phyloP scores from a whole-genome alignment of 2,329 filamentous ascomycete genomes.

The Diaporthe eres region DNA sequence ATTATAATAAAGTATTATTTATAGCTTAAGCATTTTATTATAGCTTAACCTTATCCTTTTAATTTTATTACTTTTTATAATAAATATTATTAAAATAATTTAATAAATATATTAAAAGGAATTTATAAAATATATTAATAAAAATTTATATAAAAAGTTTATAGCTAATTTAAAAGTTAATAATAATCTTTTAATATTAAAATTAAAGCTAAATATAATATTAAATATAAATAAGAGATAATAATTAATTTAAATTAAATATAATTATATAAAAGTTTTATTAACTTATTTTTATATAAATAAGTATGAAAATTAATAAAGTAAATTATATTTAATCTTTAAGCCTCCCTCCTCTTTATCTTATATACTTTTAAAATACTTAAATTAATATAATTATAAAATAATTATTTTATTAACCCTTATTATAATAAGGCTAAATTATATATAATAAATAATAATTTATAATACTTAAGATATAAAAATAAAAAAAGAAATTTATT shows the following conservation, averaged over 20 bases:
- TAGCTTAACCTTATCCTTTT: not conserved
- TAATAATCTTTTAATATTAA: not conserved
- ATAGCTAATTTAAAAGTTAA: not conserved
- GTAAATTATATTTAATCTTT: too few relatives aligned
- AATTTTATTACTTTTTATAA: too few relatives aligned
- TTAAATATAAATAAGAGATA: not conserved
- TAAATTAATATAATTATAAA: too few relatives aligned
- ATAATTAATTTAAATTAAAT: not conserved
- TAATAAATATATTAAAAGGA: not conserved
- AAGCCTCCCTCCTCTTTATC: too few relatives aligned
- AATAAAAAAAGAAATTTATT: too few relatives aligned
- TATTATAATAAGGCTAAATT: too few relatives aligned
- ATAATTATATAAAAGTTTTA: not conserved
- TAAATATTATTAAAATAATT: not conserved
- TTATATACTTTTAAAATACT: too few relatives aligned
- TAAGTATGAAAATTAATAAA: too few relatives aligned
- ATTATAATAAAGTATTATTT: not conserved
- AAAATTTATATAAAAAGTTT: not conserved
- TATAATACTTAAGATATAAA: too few relatives aligned
- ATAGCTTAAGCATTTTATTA: not conserved
- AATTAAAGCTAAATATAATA: not conserved
- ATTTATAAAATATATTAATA: not conserved
- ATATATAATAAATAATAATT: too few relatives aligned
- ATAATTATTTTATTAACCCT: too few relatives aligned
- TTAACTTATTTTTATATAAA: too few relatives aligned